A percentile compares a stretch with the other conserved stretches of the same genome.
These are phyloP conservation scores for Lobulomyces angularis DNA, from an alignment of 192 early-diverging fungal species.

Conservation along the genomic window DNA sequence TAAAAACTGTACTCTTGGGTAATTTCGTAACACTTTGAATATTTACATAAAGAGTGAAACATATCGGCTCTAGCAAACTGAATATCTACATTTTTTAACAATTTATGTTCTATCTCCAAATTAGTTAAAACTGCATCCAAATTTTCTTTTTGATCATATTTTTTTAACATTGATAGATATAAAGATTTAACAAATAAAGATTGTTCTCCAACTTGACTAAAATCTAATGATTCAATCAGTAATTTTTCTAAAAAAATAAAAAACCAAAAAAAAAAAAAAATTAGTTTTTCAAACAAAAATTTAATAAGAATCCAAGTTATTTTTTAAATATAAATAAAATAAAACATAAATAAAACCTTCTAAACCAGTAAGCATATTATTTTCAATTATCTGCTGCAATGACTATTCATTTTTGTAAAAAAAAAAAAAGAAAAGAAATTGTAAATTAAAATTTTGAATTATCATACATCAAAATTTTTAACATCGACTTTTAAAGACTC, in stretches of 20 bases:
- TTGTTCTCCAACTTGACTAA: slow-evolving; percentile 32
- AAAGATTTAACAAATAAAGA: slow-evolving; percentile 42
- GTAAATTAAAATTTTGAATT: not conserved
- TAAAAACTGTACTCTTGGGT: slow-evolving; percentile 25
- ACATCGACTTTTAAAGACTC: slow-evolving; percentile 50
- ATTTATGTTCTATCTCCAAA: slow-evolving; percentile 23
- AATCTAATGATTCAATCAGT: slow-evolving; percentile 34
- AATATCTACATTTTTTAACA: slow-evolving; percentile 34
- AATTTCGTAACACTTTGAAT: slow-evolving; percentile 29
- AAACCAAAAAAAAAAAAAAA: slow-evolving; percentile 2
- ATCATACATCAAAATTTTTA: slow-evolving; percentile 45
- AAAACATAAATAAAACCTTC: slow-evolving; percentile 37
- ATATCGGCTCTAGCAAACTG: slow-evolving; percentile 42
- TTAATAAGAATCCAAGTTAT: not conserved
- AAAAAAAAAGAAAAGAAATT: slow-evolving; percentile 6
- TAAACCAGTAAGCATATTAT: slow-evolving; percentile 44
- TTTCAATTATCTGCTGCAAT: slow-evolving; percentile 35
- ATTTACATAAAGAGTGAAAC: slow-evolving; percentile 30
- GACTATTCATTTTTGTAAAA: no score
- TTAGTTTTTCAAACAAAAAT: slow-evolving; percentile 6
- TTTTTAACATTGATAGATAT: slow-evolving; percentile 49
- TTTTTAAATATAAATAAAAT: not conserved
- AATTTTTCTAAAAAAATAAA: slow-evolving; percentile 35
- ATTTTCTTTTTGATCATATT: slow-evolving; percentile 34
- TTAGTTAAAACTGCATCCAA: slow-evolving; percentile 20